Conservation (phyloP, 2,329 filamentous ascomycete species). For the Xylaria hypoxylon region DNA sequence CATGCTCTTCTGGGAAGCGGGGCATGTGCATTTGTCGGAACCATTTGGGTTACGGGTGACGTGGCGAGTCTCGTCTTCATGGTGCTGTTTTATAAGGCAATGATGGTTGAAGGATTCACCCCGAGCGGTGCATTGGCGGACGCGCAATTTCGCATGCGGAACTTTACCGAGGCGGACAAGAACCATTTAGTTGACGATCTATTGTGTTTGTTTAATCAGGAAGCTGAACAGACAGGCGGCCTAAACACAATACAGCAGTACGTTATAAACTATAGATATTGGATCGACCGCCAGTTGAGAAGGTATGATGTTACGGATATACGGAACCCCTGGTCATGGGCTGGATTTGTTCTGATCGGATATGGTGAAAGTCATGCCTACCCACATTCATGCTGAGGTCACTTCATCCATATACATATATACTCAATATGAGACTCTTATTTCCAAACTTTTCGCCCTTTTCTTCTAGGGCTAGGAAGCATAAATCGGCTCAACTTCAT, state of each 20-base stretch:
- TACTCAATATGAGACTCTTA: background rate
- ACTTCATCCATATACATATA: background rate
- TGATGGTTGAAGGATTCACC: slow-evolving; percentile 28
- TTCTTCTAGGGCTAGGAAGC: too few species aligned
- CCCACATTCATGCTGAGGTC: background rate
- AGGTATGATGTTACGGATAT: slow-evolving; percentile 24
- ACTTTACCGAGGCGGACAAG: slow-evolving; percentile 29
- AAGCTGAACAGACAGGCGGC: slow-evolving; percentile 22
- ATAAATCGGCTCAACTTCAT: background rate
- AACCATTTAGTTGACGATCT: slow-evolving; percentile 21
- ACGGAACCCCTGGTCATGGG: slow-evolving; percentile 32
- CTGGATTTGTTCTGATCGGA: slow-evolving; percentile 34
- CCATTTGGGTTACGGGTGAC: slow-evolving; percentile 32
- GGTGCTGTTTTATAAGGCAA: slow-evolving; percentile 33
- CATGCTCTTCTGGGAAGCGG: slow-evolving; percentile 31
- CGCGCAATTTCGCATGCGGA: slow-evolving; percentile 25
- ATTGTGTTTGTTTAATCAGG: slow-evolving; percentile 20
- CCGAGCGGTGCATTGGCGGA: slow-evolving; percentile 25
- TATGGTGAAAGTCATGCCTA: slow-evolving; percentile 32
- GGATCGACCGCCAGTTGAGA: slow-evolving; percentile 31
- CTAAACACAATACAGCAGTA: slow-evolving; percentile 22
- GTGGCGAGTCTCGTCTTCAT: slow-evolving; percentile 35
- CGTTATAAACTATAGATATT: slow-evolving; percentile 34
- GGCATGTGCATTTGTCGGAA: slow-evolving; percentile 32
- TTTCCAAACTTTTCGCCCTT: background rate